Conservation (phyloP, 352 stramenopile species). For the Pythium vanterpoolii region DNA sequence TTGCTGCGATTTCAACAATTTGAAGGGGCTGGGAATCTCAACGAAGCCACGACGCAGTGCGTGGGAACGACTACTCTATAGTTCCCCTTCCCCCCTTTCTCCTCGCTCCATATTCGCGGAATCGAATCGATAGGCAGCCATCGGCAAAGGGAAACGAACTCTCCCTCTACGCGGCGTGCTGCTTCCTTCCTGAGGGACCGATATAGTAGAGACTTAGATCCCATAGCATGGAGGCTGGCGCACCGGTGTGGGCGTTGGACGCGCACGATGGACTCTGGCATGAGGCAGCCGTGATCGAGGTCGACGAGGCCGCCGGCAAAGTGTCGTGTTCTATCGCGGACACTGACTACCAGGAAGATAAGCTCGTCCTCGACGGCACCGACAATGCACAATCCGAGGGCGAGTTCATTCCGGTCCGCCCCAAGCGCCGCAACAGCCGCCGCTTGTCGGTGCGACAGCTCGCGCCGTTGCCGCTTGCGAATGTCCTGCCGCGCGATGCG, state of each 20-base stretch:
- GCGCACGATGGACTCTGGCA: constrained; percentile 59
- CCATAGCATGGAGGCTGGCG: constrained; percentile 59
- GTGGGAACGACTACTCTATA: neutral
- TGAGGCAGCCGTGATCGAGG: constrained; percentile 54
- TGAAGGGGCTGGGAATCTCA: neutral
- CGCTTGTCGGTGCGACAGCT: constrained; percentile 39
- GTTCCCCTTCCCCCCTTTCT: neutral
- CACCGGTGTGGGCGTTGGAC: constrained; percentile 70
- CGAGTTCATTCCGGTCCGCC: constrained; percentile 42
- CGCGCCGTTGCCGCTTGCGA: constrained; percentile 30
- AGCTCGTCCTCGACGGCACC: constrained; percentile 23
- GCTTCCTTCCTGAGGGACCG: neutral
- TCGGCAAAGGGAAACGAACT: neutral
- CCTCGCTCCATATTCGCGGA: neutral
- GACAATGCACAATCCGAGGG: constrained; percentile 24
- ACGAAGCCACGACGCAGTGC: neutral
- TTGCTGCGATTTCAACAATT: neutral
- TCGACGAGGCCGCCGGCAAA: constrained; percentile 36
- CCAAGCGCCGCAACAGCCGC: constrained; percentile 48
- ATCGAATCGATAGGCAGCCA: neutral
- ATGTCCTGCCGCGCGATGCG: constrained; percentile 60
- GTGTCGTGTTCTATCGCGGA: constrained; percentile 61
- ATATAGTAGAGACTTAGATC: neutral
- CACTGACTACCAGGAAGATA: constrained; percentile 23
- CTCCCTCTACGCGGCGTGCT: neutral